These are phyloP conservation scores for Dactylellina drechsleri DNA, from an alignment of 2,329 filamentous ascomycete species.

Conservation along the genomic window DNA sequence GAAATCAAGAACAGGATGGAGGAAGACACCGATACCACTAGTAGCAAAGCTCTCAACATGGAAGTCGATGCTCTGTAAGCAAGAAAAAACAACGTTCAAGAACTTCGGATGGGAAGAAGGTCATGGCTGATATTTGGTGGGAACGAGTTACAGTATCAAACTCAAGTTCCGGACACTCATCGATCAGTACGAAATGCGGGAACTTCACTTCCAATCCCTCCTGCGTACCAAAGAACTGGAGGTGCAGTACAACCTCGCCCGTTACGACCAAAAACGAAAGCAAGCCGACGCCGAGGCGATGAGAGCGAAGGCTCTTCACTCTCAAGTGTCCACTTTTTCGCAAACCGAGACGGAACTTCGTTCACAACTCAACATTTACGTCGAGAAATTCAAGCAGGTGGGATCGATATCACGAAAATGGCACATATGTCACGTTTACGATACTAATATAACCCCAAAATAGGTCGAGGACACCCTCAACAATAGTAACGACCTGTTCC, in stretches of 20 bases:
- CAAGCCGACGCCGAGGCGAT: slow-evolving; percentile 81
- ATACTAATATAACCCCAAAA: slow-evolving; percentile 1
- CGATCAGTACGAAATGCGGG: slow-evolving; percentile 94
- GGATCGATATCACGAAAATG: slow-evolving; percentile 59
- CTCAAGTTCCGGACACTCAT: slow-evolving; percentile 92
- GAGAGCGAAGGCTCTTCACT: slow-evolving; percentile 84
- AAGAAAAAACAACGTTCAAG: neutral
- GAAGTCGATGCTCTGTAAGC: slow-evolving; percentile 88
- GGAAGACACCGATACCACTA: slow-evolving; percentile 83
- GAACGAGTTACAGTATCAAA: slow-evolving; percentile 73
- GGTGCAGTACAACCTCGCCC: slow-evolving; percentile 88
- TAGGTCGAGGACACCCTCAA: slow-evolving; percentile 98
- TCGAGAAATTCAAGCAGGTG: slow-evolving; percentile 99
- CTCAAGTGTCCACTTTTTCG: slow-evolving; percentile 92
- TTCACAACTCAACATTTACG: slow-evolving; percentile 96
- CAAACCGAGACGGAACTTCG: slow-evolving; percentile 94
- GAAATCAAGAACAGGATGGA: slow-evolving; percentile 63
- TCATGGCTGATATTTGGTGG: slow-evolving; percentile 12
- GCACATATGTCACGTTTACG: no score
- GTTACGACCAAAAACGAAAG: slow-evolving; percentile 89
- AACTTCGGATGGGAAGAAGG: neutral
- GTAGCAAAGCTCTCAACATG: slow-evolving; percentile 82
- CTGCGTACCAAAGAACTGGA: slow-evolving; percentile 95
- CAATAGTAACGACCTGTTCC: slow-evolving; percentile 96
- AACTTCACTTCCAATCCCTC: slow-evolving; percentile 90